Evolutionary conservation across 2,329 filamentous ascomycete species (phyloP), one percentile per base, ranked within the genome.

Genomic region (Scytalidium sp.): DNA sequence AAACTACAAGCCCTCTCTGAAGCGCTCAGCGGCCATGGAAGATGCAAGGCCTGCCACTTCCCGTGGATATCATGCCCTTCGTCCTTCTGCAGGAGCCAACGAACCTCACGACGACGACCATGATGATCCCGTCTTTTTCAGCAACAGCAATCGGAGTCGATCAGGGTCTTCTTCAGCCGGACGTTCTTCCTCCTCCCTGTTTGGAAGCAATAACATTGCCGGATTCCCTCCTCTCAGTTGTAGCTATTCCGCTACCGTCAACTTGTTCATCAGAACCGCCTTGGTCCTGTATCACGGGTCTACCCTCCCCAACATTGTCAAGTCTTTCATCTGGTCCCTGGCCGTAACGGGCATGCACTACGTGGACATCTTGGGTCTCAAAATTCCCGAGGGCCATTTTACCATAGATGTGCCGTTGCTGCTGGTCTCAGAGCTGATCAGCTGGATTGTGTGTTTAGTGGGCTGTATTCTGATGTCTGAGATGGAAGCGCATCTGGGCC

Each of bases 321-420:
- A 62, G 50, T 60, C 63, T 11, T 64, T 67, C 39, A 36, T 66
- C 15, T 68, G 65, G 65, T 63, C 59, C 15, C 50, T 68, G 7
- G 62, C 65, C 2, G 61, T 68, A 36, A 64, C 60, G 7, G 56
- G 54, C 19, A 68, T 68, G 65, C 65, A 68, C 50, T 67, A 66
- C 41, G 50, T 53, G 9, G 65, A 65, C 13, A 60, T 68, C 19
- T 23, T 59, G 13, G 62, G 62, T 19, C 43, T 68, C 25, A 49
- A 54, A n/a, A 63, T 68, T 23, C 64, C 65, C 1, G 19, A 60
- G 15, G 65, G 65, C n/a, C 54, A 60, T 41, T 53, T 58, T 32
- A 58, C 54, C 9, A 48, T 67, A 0, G 50, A 63, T n/a, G 54
- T 56, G 3, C 41, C 45, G 27, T 49, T 63, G 19, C 63, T 67